Percentiles rank a stretch among this genome's conserved stretches.
These are phyloP conservation scores for Xylariales sp. DNA, from an alignment of 2,329 filamentous ascomycete genomes.

Conservation along the genomic window DNA sequence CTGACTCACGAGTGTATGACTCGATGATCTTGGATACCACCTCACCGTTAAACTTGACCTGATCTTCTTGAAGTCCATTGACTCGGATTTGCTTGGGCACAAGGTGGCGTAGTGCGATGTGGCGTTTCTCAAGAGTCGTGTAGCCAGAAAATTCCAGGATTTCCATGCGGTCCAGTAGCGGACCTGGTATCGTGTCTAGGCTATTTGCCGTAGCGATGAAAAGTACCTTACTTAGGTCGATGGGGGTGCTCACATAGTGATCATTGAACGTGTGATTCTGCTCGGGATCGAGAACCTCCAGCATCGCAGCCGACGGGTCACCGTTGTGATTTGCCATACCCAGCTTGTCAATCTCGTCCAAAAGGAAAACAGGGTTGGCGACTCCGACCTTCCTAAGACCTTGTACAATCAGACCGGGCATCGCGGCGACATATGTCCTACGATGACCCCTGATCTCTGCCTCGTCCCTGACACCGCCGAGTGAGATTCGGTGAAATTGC, in stretches of 20 bases:
- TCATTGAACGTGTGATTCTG: constrained; percentile 96
- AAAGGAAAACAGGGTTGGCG: constrained; percentile 91
- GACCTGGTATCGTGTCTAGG: constrained; percentile 93
- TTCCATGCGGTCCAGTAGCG: constrained; percentile 96
- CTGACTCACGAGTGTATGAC: constrained; percentile 94
- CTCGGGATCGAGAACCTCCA: constrained; percentile 96
- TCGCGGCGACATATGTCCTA: constrained; percentile 97
- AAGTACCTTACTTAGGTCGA: constrained; percentile 94
- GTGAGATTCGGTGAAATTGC: constrained; percentile 96
- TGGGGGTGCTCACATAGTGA: constrained; percentile 95
- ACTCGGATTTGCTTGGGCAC: constrained; percentile 94
- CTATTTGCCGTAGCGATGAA: constrained; percentile 98
- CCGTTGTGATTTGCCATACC: constrained; percentile 92
- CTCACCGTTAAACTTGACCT: constrained; percentile 81
- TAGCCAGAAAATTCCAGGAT: constrained; percentile 94
- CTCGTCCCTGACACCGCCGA: constrained; percentile 95
- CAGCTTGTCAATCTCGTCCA: constrained; percentile 98
- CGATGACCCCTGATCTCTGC: constrained; percentile 96
- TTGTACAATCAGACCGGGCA: constrained; percentile 95
- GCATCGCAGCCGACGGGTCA: constrained; percentile 95
- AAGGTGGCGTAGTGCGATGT: constrained; percentile 93
- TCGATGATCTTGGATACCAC: constrained; percentile 97
- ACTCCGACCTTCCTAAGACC: constrained; percentile 96
- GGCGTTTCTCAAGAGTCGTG: constrained; percentile 95
- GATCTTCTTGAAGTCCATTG: constrained; percentile 82